These are phyloP conservation scores for Alloteropsis semialata DNA, from an alignment of 176 grass and related monocot genomes.

Conservation along the genomic window DNA sequence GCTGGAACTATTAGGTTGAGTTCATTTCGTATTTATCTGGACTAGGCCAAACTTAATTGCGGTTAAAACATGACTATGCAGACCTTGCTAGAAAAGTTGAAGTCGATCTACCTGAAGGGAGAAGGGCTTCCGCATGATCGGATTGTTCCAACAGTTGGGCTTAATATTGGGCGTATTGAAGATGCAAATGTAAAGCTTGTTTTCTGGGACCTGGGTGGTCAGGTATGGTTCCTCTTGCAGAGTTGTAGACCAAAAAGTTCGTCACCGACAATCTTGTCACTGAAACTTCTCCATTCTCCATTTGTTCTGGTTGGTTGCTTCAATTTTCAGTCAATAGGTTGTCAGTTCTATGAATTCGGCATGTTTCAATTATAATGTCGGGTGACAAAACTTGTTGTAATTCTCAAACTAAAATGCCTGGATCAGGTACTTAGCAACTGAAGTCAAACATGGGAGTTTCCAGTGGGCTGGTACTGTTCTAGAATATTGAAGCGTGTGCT, in stretches of 20 bases:
- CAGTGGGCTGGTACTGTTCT: background rate
- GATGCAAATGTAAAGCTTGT: conserved; percentile 87
- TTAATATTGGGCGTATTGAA: conserved; percentile 97
- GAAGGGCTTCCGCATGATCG: conserved; percentile 79
- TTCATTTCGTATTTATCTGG: background rate
- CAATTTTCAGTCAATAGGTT: background rate
- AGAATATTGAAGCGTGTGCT: background rate
- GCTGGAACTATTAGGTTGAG: background rate
- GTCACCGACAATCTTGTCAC: background rate
- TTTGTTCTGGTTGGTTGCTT: background rate
- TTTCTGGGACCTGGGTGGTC: conserved; percentile 99
- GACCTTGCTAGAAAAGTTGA: conserved; percentile 98
- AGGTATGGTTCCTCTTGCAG: conserved; percentile 52
- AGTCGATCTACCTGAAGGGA: conserved; percentile 72
- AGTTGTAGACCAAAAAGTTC: background rate
- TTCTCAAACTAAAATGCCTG: background rate
- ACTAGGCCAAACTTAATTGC: background rate
- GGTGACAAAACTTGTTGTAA: background rate
- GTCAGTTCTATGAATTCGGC: too few species aligned
- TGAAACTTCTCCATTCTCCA: background rate
- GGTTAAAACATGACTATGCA: conserved; percentile 37
- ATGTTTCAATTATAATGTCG: too few species aligned
- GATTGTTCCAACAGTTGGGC: conserved; percentile 94
- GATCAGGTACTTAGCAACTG: background rate
- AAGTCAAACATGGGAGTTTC: background rate